Conservation (phyloP, 306 rosid genomes). For the Trifolium fragiferum region DNA sequence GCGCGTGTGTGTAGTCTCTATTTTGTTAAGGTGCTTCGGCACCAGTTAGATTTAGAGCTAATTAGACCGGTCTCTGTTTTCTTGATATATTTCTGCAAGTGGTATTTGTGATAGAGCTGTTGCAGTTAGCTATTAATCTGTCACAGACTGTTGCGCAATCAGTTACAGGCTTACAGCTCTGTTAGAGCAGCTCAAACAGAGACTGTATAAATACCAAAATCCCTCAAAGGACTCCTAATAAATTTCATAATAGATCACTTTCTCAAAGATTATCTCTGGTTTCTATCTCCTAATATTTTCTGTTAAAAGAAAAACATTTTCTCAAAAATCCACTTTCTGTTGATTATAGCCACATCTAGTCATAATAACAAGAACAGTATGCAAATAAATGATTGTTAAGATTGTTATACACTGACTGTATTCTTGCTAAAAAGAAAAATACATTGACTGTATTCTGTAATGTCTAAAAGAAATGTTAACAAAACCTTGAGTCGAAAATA, state of each 20-base stretch:
- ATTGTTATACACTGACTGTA: slow-evolving; percentile 23
- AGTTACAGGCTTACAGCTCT: neutral
- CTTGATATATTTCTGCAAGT: slow-evolving; percentile 10
- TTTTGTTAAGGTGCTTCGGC: neutral
- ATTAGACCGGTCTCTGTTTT: neutral
- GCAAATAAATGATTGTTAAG: slow-evolving; percentile 33
- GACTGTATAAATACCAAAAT: neutral
- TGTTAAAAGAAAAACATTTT: neutral
- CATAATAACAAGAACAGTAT: slow-evolving; percentile 19
- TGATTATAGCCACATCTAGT: slow-evolving; percentile 14
- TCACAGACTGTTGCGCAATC: neutral
- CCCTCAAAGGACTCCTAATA: slow-evolving; percentile 7
- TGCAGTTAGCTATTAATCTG: slow-evolving; percentile 7
- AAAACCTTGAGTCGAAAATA: slow-evolving; percentile 24
- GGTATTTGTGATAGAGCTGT: slow-evolving; percentile 1
- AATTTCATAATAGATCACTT: slow-evolving; percentile 10
- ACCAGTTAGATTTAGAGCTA: slow-evolving; percentile 14
- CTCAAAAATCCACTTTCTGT: neutral
- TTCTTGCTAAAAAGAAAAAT: neutral
- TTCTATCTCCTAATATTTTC: neutral
- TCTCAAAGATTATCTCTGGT: neutral
- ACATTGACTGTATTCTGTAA: slow-evolving; percentile 17
- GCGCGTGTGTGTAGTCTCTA: neutral
- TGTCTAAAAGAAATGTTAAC: slow-evolving; percentile 22
- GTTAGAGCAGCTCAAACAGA: neutral